phyloP scores from a whole-genome alignment of 2,329 filamentous ascomycete genomes.

The Colletotrichum acutatum region DNA sequence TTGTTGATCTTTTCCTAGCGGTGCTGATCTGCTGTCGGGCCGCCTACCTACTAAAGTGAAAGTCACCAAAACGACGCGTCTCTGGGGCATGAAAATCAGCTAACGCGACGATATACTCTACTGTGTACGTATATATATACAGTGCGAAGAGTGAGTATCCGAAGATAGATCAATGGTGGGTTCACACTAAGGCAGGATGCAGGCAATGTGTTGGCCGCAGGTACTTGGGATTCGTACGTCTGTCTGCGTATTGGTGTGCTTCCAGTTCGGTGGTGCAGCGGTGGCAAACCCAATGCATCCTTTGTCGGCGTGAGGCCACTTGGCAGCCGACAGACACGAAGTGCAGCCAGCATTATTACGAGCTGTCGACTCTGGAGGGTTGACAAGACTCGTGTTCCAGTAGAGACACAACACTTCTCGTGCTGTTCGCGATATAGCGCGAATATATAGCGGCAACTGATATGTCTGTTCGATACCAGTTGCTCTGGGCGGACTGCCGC shows the following conservation, averaged over 20 bases:
- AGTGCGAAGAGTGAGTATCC: background rate
- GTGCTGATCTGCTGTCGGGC: background rate
- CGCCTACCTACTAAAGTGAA: background rate
- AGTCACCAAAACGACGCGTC: background rate
- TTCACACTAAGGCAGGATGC: background rate
- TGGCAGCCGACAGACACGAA: background rate
- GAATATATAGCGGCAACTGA: background rate
- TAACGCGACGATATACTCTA: background rate
- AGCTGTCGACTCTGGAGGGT: background rate
- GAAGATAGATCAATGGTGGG: background rate
- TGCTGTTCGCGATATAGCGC: background rate
- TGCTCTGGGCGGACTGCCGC: background rate
- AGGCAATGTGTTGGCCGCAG: too few species aligned
- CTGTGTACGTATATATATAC: background rate
- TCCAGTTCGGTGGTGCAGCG: background rate
- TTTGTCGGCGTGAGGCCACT: background rate
- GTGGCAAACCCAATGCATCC: slow-evolving; percentile 5
- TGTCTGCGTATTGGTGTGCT: background rate
- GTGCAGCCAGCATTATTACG: slow-evolving; percentile 1
- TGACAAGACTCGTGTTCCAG: background rate
- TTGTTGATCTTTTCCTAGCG: background rate
- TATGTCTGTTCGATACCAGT: background rate
- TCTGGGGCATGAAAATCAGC: background rate
- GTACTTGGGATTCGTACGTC: background rate
- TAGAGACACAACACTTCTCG: background rate